Evolutionary conservation across 129 eudicot genomes (phyloP).

Genomic region (Scalesia atractyloides): DNA sequence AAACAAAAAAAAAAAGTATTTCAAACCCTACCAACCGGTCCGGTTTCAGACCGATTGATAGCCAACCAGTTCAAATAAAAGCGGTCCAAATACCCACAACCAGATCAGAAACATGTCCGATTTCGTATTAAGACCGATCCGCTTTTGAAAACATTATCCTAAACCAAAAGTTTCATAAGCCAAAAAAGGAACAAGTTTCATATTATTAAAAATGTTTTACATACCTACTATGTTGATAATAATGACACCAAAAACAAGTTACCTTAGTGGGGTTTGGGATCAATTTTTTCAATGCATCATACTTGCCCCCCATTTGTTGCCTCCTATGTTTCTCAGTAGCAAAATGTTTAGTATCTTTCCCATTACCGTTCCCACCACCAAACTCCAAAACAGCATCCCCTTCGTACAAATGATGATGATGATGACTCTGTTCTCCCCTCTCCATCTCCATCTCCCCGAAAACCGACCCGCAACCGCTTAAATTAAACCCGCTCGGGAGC

Average conservation of each 20-base stretch:
- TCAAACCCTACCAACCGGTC: background rate
- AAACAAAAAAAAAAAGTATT: background rate
- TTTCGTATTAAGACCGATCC: background rate
- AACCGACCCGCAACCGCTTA: constrained; percentile 40
- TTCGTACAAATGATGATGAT: constrained; percentile 39
- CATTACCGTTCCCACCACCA: constrained; percentile 46
- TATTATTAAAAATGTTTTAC: too few species aligned
- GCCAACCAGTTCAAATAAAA: background rate
- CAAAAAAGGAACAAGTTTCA: too few species aligned
- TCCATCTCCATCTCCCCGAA: constrained; percentile 57
- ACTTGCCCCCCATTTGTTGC: constrained; percentile 42
- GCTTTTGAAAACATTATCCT: background rate
- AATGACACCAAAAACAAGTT: background rate
- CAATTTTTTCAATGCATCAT: constrained; percentile 35
- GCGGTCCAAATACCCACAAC: background rate
- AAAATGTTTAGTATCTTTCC: constrained; percentile 46
- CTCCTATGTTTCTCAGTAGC: constrained; percentile 49
- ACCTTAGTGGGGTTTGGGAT: constrained; percentile 46
- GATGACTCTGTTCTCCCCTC: constrained; percentile 34
- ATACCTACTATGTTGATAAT: too few species aligned
- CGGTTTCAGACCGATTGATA: too few species aligned
- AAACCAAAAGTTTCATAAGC: too few species aligned
- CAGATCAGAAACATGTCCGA: background rate
- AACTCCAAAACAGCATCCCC: constrained; percentile 69
- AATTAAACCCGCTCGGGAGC: constrained; percentile 52